These are phyloP conservation scores for Penicillium psychrosexuale DNA, from an alignment of 2,329 filamentous ascomycete species.

Conservation along the genomic window DNA sequence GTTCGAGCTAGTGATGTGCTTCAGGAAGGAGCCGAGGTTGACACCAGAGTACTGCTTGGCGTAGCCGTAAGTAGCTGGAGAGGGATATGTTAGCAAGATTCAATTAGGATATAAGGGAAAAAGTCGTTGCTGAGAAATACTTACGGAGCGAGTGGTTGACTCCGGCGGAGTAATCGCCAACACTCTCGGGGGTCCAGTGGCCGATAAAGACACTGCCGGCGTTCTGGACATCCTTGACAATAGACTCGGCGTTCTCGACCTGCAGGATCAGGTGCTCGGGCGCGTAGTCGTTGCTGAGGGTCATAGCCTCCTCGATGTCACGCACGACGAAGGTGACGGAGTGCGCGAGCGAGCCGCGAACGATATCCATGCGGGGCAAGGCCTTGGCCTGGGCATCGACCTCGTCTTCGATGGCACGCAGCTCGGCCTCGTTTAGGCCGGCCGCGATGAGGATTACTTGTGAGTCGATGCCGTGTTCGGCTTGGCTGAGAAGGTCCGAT, in stretches of 20 bases:
- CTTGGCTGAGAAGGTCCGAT: slow-evolving; percentile 89
- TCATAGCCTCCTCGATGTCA: slow-evolving; percentile 69
- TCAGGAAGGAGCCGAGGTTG: slow-evolving; percentile 91
- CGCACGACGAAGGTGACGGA: slow-evolving; percentile 80
- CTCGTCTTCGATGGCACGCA: slow-evolving; percentile 85
- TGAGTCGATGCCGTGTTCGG: slow-evolving; percentile 93
- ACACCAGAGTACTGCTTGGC: slow-evolving; percentile 98
- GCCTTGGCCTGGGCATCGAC: slow-evolving; percentile 82
- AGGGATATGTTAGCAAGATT: slow-evolving; percentile 19
- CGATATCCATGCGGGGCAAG: slow-evolving; percentile 87
- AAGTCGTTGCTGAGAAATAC: slow-evolving; percentile 41
- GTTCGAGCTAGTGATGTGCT: slow-evolving; percentile 95
- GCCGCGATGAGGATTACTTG: slow-evolving; percentile 91
- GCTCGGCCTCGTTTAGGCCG: slow-evolving; percentile 67
- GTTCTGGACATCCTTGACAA: slow-evolving; percentile 79
- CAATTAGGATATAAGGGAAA: background rate
- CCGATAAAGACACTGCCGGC: slow-evolving; percentile 96
- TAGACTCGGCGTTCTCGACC: slow-evolving; percentile 69
- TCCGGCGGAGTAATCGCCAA: slow-evolving; percentile 95
- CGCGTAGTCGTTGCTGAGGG: slow-evolving; percentile 87
- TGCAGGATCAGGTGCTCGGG: slow-evolving; percentile 96
- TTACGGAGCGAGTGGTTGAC: slow-evolving; percentile 96
- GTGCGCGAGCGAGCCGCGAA: slow-evolving; percentile 84
- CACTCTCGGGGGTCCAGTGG: slow-evolving; percentile 94
- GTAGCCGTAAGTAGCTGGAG: slow-evolving; percentile 87